These are phyloP conservation scores for Ligustrum vulgare DNA, from an alignment of 257 asterid genomes.

Conservation along the genomic window DNA sequence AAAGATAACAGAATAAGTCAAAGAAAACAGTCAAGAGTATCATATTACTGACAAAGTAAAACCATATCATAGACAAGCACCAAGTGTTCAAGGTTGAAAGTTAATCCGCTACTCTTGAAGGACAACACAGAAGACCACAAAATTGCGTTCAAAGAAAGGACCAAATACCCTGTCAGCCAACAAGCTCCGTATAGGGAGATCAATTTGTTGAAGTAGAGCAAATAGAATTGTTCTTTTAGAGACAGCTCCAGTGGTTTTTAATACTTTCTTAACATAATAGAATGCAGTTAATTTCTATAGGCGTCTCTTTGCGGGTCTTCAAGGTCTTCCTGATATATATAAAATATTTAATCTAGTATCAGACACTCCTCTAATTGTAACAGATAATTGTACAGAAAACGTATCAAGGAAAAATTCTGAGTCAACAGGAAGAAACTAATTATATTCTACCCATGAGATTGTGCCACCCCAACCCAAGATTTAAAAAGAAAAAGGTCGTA, in stretches of 20 bases:
- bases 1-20: slow-evolving; percentile 12
- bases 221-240: neutral
- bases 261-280: neutral
- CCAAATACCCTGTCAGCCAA: neutral
- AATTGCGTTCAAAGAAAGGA: slow-evolving; percentile 10
- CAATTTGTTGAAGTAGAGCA: neutral
- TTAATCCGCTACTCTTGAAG: slow-evolving; percentile 13
- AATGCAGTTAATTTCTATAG: neutral
- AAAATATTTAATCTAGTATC: slow-evolving; percentile 8
- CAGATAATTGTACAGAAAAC: neutral
- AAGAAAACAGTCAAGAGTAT: slow-evolving; percentile 11
- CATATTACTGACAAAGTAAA: slow-evolving; percentile 9
- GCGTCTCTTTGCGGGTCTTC: neutral
- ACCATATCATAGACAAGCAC: neutral
- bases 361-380: neutral
- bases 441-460: neutral
- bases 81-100: slow-evolving; percentile 5
- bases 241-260: neutral
- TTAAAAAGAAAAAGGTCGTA: neutral
- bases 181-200: slow-evolving; percentile 16
- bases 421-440: slow-evolving; percentile 5
- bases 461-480: neutral
- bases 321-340: slow-evolving; percentile 3
- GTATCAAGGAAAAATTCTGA: slow-evolving; percentile 10
- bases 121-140: neutral